Evolutionary conservation across 2,329 filamentous ascomycete genomes (phyloP), one percentile per base, ranked within the genome.

Genomic region (Pyricularia grisea): DNA sequence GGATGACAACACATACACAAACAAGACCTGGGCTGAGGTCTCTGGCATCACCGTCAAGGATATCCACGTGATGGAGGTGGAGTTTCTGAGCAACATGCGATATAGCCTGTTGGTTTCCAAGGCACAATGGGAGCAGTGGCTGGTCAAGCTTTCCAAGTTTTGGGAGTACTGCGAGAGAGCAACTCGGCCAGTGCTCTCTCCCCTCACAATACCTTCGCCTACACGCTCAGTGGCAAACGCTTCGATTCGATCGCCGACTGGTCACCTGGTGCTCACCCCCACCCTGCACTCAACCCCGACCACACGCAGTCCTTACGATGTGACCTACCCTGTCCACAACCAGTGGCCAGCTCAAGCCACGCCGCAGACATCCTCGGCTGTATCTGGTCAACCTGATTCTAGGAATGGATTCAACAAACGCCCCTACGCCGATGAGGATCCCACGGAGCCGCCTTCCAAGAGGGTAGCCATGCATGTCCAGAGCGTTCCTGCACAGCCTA

Each of bases 41-140:
- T 98, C 95, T 0, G 92, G 92, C 64, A 97, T 99, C 71, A 89
- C 92, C 1, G 94, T 98, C 14, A 89, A 91, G 71, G 95, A 99
- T 79, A 97, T 99, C 67, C 95, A 99, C 77, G 91, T 97, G 64
- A 99, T 99, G 95, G 95, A 99, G 78, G 95, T 99, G n/a, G 95
- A 99, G 78, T 99, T 99, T 75, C 83, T 99, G 72, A 97, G 94
- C 83, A 98, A 98, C 79, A 97, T 99, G 90, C 89, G 94, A 75
- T 99, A 98, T 80, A 93, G 92, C 74, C 83, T 99, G 9, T 89
- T 94, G 76, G 93, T 92, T 3, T 96, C 94, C 3, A 90, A 93
- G 76, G 85, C 88, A 68, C 88, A 97, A 77, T 99, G 95, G 95
- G 85, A 88, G 66, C 86, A 89, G 68, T 98, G 95, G 95, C 89